Conservation (phyloP, 164 flowering plant genomes). For the Berberis thunbergii region DNA sequence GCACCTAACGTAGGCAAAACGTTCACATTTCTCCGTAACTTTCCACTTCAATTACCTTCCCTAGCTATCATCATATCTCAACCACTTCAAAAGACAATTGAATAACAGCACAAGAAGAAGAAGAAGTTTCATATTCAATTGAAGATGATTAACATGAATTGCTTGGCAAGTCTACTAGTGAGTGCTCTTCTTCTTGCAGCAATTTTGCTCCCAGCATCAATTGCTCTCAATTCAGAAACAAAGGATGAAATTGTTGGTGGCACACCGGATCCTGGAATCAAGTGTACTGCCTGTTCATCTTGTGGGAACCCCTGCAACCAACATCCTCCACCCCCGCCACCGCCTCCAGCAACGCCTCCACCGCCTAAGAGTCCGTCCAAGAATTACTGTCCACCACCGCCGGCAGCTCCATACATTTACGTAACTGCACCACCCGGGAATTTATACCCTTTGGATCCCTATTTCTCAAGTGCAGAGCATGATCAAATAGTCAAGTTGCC, state of each 20-base stretch:
- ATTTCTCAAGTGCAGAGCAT: background rate
- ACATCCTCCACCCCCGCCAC: constrained; percentile 10
- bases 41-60: constrained; percentile 2
- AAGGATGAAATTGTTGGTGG: constrained; percentile 1
- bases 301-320: constrained; percentile 16
- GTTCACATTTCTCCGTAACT: background rate
- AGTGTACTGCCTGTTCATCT: constrained; percentile 14
- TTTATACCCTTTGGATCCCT: constrained; percentile 9
- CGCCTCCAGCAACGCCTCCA: constrained; percentile 7
- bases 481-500: background rate
- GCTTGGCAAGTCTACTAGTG: too few relatives aligned
- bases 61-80: too few relatives aligned
- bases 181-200: background rate
- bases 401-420: constrained; percentile 10
- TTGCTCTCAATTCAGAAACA: background rate
- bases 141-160: too few relatives aligned
- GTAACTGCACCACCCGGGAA: constrained; percentile 4
- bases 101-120: too few relatives aligned
- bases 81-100: too few relatives aligned
- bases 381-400: constrained; percentile 12
- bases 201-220: background rate
- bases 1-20: constrained; percentile 15
- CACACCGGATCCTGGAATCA: constrained; percentile 7
- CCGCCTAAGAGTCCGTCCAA: constrained; percentile 1
- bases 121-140: too few relatives aligned